Base-by-base conservation (phyloP, 2,329 filamentous ascomycete genomes). In the Arthrinium puccinioides region DNA sequence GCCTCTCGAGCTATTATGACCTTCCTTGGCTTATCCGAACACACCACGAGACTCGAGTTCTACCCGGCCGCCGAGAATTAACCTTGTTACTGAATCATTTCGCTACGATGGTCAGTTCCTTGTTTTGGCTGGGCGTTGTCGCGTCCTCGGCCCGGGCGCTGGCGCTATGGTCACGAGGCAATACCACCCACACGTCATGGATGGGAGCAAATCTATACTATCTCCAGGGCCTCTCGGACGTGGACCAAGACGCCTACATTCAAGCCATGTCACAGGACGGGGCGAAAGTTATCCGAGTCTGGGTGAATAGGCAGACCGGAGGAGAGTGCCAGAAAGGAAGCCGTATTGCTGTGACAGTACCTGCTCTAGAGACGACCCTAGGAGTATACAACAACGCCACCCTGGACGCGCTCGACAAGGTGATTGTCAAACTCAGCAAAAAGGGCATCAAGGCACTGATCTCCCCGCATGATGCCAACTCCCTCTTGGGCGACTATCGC, bases 361-460 rank as follows among this genome's bases (percentile, higher is more conserved):
- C 45, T 1, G 27, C 31, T 18, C 44, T 55, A 6, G 55, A 59
- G 39, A 41, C 39, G 5, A 42, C 36, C 6, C 36, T 57, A 14
- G 53, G 55, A 14, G 26, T 38, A 13, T 58, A 47, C 37, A 50
- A 55, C 37, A 40, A 47, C 11, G 39, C 40, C 21, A 51, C 50
- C 6, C 49, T 57, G 32, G 48, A 55, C 24, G 49, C 49, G 14
- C 41, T 56, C n/a, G 55, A 58, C 39, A 44, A 46, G 15, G 51
- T 53, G 9, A 32, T 56, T 21, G 41, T 47, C 19, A 54, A 57
- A 38, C 40, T 57, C 14, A 27, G 36, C 4, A 31, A 46, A 29
- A 55, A 54, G 35, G 49, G 48, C 21, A 56, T 58, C 38, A 58
- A 57, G 40, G 44, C 52, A 23, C 48, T 58, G 33, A 50, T 57